These are phyloP conservation scores for Boletus subcaerulescens DNA, from an alignment of 768 basidiomycete genomes.

Conservation along the genomic window DNA sequence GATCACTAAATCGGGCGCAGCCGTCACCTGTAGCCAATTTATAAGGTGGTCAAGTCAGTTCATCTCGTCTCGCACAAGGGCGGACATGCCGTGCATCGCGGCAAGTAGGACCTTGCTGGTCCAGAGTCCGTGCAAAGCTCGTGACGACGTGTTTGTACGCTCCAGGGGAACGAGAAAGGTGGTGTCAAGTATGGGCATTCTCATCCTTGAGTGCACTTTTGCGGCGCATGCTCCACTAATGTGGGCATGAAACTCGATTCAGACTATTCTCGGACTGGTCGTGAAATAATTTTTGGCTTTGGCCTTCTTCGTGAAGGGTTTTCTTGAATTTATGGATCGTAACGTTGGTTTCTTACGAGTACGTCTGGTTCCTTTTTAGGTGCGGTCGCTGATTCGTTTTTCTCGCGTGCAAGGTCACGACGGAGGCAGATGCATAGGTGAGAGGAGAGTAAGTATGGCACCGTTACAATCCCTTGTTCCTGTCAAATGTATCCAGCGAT, in stretches of 20 bases:
- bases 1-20: not conserved
- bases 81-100: not conserved
- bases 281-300: not conserved
- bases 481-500: too few relatives aligned
- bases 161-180: conserved; percentile 22
- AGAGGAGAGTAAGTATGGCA: too few relatives aligned
- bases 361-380: too few relatives aligned
- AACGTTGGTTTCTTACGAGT: too few relatives aligned
- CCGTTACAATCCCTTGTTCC: too few relatives aligned
- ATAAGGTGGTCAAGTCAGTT: too few relatives aligned
- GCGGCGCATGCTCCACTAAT: conserved; percentile 16
- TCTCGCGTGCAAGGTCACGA: too few relatives aligned
- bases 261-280: conserved; percentile 33
- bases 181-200: not conserved
- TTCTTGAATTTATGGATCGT: not conserved
- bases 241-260: conserved; percentile 31
- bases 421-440: too few relatives aligned
- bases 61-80: too few relatives aligned
- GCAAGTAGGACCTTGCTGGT: not conserved
- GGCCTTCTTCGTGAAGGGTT: conserved; percentile 10
- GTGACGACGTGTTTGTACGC: not conserved
- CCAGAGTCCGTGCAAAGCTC: not conserved
- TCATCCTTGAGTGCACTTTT: conserved; percentile 30
- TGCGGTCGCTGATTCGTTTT: too few relatives aligned
- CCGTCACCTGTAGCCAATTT: not conserved